Base-by-base conservation (phyloP, 148 eudicot species). In the Salicornia ramosissima region DNA sequence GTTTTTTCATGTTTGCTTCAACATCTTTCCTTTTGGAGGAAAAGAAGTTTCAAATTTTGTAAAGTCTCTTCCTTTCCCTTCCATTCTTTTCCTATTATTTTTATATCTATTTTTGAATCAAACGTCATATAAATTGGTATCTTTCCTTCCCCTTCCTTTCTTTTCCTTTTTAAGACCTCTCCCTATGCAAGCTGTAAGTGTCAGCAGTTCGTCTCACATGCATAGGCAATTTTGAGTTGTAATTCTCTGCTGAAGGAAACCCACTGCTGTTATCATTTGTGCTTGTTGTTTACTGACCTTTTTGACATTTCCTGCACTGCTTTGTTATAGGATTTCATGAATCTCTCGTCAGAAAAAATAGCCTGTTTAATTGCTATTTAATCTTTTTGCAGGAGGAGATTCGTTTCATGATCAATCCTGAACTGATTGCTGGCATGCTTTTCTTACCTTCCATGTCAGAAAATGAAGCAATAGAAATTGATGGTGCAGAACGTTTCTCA, bases 341-440 rank as follows among this genome's bases (percentile, higher is more conserved):
- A 42, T 21, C 54, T 66, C 36, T 67, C 60, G 12, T 61, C 31
- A 10, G 67, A 71, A 21, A 46, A 56, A 49, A 43, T 50, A 16
- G 21, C 34, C n/a, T 61, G 45, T 45, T 66, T 68, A 58, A 72
- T 72, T 45, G 21, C 51, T 61, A 26, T 46, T 54, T n/a, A 49
- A 18, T 64, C 26, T 25, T 80, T 70, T 49, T 78, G 76, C 72
- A 90, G 95, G 99, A 94, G 80, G 99, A 94, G 75, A 94, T 94
- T 24, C 91, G 99, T 75, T 94, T 94, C 82, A 85, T 94, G 99
- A 87, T 91, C 83, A 94, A 87, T 78, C 97, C 99, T 42, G 99
- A 94, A 78, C 68, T 94, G 78, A 94, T 94, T 74, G 82, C 80
- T 60, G 92, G 97, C 77, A 94, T 88, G 90, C 96, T 94, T 79